Conservation (phyloP, 495 filamentous ascomycete genomes). For the Aspergillus sclerotioniger region DNA sequence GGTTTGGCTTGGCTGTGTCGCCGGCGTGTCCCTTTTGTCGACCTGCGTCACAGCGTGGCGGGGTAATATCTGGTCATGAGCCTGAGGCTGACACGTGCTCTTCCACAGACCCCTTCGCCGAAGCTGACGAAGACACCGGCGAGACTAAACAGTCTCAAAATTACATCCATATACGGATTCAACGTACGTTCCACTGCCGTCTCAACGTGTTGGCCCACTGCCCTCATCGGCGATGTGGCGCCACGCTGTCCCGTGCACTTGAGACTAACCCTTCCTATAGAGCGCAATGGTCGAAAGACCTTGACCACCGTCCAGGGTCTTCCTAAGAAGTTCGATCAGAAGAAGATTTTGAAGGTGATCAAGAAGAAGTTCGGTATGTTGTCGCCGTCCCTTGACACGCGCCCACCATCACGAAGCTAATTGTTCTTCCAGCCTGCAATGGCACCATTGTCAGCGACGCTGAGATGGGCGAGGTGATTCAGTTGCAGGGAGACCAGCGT, state of each 20-base stretch:
- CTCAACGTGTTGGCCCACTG: conserved; percentile 6
- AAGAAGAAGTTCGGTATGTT: conserved; percentile 97
- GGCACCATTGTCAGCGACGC: conserved; percentile 96
- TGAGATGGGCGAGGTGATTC: conserved; percentile 99
- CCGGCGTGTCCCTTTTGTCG: neutral
- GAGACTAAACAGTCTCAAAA: conserved; percentile 91
- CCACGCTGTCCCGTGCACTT: conserved; percentile 12
- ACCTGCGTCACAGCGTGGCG: conserved; percentile 27
- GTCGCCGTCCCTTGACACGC: neutral
- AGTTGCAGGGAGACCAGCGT: conserved; percentile 98
- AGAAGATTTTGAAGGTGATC: conserved; percentile 99
- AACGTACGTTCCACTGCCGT: conserved; percentile 68
- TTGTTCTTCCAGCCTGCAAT: conserved; percentile 79
- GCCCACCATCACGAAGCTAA: conserved; percentile 20
- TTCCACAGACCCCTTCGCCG: conserved; percentile 95
- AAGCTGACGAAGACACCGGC: conserved; percentile 99
- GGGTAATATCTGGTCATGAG: conserved; percentile 35
- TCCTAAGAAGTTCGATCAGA: conserved; percentile 96
- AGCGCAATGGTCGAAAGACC: conserved; percentile 99
- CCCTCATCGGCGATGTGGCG: conserved; percentile 6
- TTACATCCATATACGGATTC: conserved; percentile 99
- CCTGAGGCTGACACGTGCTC: conserved; percentile 37
- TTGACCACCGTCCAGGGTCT: conserved; percentile 99
- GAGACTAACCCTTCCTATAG: conserved; percentile 48
- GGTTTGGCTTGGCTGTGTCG: neutral